phyloP scores from a whole-genome alignment of 352 stramenopile genomes.

The Globisporangium recalcitrans region DNA sequence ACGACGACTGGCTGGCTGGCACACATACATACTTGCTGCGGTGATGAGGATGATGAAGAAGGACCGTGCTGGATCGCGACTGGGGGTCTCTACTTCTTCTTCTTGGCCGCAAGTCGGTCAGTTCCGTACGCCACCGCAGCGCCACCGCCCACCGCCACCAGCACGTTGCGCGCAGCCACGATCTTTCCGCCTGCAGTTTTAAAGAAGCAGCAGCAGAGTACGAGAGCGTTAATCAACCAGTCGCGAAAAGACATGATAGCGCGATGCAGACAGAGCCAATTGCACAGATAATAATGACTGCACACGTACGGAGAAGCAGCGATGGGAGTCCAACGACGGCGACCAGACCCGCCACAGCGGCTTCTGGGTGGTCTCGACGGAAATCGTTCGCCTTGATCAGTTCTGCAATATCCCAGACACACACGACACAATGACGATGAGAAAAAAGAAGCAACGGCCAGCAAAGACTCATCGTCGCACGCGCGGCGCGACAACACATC shows the following conservation, averaged over 20 bases:
- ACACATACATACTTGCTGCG: constrained; percentile 6
- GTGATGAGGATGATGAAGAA: background rate
- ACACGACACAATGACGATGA: background rate
- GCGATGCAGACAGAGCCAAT: background rate
- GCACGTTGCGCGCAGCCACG: constrained; percentile 52
- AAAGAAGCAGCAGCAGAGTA: background rate
- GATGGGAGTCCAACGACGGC: constrained; percentile 58
- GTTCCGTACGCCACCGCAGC: constrained; percentile 50
- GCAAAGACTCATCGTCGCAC: background rate
- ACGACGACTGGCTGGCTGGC: background rate
- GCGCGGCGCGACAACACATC: background rate
- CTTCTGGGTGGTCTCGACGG: constrained; percentile 62
- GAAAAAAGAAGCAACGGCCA: background rate
- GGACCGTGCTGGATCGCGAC: background rate
- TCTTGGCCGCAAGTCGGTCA: constrained; percentile 33
- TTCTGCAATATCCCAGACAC: constrained; percentile 27
- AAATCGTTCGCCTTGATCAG: constrained; percentile 72
- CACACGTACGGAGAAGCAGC: constrained; percentile 64
- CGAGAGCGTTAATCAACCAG: constrained; percentile 2
- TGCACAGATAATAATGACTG: no score
- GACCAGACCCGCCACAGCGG: constrained; percentile 47
- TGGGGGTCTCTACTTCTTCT: constrained; percentile 18
- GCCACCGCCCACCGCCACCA: constrained; percentile 52
- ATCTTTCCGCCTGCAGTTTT: constrained; percentile 72
- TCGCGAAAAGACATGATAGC: background rate